phyloP scores from a whole-genome alignment of 176 grass and related monocot species.

The Aegilops longissima region DNA sequence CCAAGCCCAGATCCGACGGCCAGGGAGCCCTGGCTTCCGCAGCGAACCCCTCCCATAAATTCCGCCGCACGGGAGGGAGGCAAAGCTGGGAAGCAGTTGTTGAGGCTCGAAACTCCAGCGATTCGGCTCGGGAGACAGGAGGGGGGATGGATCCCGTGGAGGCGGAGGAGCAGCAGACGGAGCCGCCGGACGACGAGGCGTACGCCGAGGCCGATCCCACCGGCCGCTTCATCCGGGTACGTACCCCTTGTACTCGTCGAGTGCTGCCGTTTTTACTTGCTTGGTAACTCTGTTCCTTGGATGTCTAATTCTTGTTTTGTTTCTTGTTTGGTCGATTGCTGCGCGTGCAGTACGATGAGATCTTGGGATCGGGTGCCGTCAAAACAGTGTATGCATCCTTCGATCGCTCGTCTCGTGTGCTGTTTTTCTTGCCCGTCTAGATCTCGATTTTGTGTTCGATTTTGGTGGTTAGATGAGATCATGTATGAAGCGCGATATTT shows the following conservation, averaged over 20 bases:
- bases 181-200: constrained; percentile 44
- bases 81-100: constrained; percentile 16
- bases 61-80: background rate
- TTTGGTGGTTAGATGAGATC: background rate
- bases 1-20: background rate
- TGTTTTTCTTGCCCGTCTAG: background rate
- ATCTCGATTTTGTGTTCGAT: background rate
- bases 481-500: background rate
- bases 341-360: constrained; percentile 40
- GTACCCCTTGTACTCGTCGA: background rate
- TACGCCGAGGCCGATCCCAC: constrained; percentile 50
- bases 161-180: constrained; percentile 29
- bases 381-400: constrained; percentile 65
- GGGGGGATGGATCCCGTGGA: constrained; percentile 34
- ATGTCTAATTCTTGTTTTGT: background rate
- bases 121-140: background rate
- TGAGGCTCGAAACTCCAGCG: background rate
- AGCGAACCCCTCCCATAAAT: background rate
- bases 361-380: constrained; percentile 42
- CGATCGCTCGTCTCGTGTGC: constrained; percentile 8
- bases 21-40: background rate
- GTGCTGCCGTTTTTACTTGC: too few relatives aligned
- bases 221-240: constrained; percentile 51
- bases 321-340: background rate
- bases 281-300: background rate